Conservation (phyloP, 192 early-diverging fungal genomes). For the Coemansia erecta region DNA sequence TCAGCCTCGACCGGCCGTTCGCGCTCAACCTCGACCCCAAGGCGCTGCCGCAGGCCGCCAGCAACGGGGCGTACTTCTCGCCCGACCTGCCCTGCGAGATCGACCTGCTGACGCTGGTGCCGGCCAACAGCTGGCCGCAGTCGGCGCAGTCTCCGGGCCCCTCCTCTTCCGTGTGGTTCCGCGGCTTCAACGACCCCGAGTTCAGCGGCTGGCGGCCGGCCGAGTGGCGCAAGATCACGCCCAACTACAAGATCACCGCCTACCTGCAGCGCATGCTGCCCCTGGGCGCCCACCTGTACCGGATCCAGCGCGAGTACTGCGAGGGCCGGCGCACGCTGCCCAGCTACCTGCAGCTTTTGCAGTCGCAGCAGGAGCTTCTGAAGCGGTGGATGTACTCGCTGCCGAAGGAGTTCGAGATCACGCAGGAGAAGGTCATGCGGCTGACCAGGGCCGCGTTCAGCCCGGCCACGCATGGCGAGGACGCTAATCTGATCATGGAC, state of each 20-base stretch:
- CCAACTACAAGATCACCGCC: constrained; percentile 43
- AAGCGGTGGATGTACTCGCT: constrained; percentile 50
- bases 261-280: constrained; percentile 48
- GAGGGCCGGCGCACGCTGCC: constrained; percentile 17
- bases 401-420: constrained; percentile 46
- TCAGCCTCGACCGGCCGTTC: constrained; percentile 49
- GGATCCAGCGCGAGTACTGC: constrained; percentile 30
- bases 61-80: constrained; percentile 36
- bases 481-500: constrained; percentile 36
- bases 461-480: constrained; percentile 11
- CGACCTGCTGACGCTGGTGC: constrained; percentile 42
- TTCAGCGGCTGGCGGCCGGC: constrained; percentile 41
- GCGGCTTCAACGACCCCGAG: constrained; percentile 41
- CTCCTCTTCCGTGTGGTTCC: constrained; percentile 29
- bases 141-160: constrained; percentile 10
- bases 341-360: constrained; percentile 29
- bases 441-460: constrained; percentile 10
- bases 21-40: constrained; percentile 19
- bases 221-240: constrained; percentile 37
- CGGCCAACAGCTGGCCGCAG: constrained; percentile 32
- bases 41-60: constrained; percentile 27
- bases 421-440: constrained; percentile 30
- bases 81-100: constrained; percentile 37
- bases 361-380: constrained; percentile 37
- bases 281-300: constrained; percentile 37